Evolutionary conservation across 352 stramenopile species (phyloP).

Genomic region (Thraustochytrium sp.): DNA sequence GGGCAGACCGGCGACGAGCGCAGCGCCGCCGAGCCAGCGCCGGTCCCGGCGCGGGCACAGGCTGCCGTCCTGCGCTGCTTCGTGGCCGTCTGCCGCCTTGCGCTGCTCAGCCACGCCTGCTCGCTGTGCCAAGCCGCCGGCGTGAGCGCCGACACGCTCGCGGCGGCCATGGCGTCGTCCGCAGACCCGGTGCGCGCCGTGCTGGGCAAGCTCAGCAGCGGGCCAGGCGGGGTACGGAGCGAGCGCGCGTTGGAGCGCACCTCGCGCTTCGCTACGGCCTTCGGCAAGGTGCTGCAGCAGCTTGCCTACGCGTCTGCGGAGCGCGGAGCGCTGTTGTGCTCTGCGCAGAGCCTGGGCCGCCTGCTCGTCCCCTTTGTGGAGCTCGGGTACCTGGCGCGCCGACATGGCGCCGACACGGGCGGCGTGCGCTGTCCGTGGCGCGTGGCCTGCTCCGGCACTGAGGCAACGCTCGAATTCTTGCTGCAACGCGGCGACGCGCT

Average conservation of each 20-base stretch:
- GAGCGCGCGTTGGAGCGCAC: neutral
- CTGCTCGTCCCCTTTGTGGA: neutral
- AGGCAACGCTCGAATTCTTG: conserved; percentile 17
- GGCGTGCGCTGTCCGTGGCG: neutral
- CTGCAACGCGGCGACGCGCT: neutral
- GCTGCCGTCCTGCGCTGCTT: neutral
- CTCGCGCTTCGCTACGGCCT: neutral
- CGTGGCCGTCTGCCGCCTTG: neutral
- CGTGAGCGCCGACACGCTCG: neutral
- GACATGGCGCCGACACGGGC: neutral
- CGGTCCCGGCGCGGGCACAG: neutral
- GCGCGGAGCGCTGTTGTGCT: neutral
- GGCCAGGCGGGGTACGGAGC: neutral
- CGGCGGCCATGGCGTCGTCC: neutral
- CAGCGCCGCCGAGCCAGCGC: neutral
- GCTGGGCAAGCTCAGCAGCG: neutral
- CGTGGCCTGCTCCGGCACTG: neutral
- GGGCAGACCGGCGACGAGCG: too few species aligned
- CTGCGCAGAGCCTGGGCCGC: neutral
- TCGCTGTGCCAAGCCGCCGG: neutral
- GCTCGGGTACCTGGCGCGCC: neutral
- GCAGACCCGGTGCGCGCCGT: neutral
- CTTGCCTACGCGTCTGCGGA: neutral
- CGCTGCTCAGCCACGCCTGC: neutral
- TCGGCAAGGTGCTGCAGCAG: neutral